Conservation (phyloP, 2,329 filamentous ascomycete species). For the Calonectria pauciramosa region DNA sequence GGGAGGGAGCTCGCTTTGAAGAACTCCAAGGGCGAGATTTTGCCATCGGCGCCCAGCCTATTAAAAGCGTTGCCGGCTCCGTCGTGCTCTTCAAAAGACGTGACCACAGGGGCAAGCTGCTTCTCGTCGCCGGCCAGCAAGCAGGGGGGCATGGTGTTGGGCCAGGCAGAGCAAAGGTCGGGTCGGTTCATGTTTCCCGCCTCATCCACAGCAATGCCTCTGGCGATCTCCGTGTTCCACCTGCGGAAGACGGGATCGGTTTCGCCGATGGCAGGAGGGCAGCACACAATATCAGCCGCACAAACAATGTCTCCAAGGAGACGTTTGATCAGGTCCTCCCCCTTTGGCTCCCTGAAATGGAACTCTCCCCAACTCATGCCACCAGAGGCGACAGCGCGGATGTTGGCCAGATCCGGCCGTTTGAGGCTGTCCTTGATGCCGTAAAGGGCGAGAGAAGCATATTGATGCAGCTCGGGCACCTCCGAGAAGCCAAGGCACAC, state of each 20-base stretch:
- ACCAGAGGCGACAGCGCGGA: too few relatives aligned
- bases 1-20: conserved; percentile 32
- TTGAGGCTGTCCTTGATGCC: too few relatives aligned
- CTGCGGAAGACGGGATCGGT: not conserved
- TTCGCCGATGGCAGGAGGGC: not conserved
- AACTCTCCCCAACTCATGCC: too few relatives aligned
- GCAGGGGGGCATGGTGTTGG: conserved; percentile 40
- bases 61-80: conserved; percentile 18
- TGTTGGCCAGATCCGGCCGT: too few relatives aligned
- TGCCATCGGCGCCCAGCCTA: conserved; percentile 15
- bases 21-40: conserved; percentile 31
- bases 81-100: conserved; percentile 6
- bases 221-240: conserved; percentile 27
- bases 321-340: too few relatives aligned
- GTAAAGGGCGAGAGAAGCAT: too few relatives aligned
- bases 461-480: too few relatives aligned
- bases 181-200: conserved; percentile 39
- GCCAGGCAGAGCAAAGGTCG: conserved; percentile 41
- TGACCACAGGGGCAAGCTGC: conserved; percentile 30
- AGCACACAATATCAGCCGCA: not conserved
- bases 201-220: conserved; percentile 39
- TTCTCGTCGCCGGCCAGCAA: conserved; percentile 37
- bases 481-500: too few relatives aligned
- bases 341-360: too few relatives aligned
- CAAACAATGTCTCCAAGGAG: not conserved